phyloP scores from a whole-genome alignment of 1,284 basidiomycete genomes.

The Pterula multifida region DNA sequence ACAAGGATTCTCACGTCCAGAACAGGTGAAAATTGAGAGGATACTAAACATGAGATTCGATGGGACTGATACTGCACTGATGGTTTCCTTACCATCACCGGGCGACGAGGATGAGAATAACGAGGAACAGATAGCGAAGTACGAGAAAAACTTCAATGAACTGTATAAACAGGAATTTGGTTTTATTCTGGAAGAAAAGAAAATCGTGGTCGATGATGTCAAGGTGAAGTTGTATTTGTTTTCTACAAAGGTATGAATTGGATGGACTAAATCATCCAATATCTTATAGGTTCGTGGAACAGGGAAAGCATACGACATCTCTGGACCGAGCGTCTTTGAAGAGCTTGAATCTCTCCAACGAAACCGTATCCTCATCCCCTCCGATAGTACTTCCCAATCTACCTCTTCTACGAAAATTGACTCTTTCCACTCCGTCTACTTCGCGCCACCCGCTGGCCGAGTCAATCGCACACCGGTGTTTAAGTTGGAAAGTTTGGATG shows the following conservation, averaged over 20 bases:
- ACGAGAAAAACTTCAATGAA: conserved; percentile 67
- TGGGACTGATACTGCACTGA: conserved; percentile 84
- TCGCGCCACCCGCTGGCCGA: conserved; percentile 56
- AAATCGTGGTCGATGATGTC: conserved; percentile 83
- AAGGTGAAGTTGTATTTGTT: conserved; percentile 37
- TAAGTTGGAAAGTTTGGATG: conserved; percentile 48
- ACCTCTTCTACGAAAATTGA: conserved; percentile 29
- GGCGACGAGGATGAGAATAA: conserved; percentile 30
- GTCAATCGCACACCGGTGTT: conserved; percentile 74
- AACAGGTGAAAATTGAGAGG: conserved; percentile 63
- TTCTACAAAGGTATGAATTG: too few species aligned
- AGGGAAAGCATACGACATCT: conserved; percentile 80
- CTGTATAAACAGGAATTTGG: conserved; percentile 83
- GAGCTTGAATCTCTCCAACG: conserved; percentile 16
- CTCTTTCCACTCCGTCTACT: conserved; percentile 60
- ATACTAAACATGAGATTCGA: conserved; percentile 90
- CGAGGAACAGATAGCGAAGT: conserved; percentile 42
- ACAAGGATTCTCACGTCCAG: conserved; percentile 66
- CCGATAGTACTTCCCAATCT: conserved; percentile 24
- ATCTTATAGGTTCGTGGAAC: conserved; percentile 53
- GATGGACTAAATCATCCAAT: conserved; percentile 3
- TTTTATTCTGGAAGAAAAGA: conserved; percentile 74
- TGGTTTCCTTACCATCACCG: conserved; percentile 39
- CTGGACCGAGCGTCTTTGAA: conserved; percentile 63
- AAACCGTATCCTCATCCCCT: conserved; percentile 46